Conservation (phyloP, 2,329 filamentous ascomycete genomes). For the Akanthomyces uredinophilus region DNA sequence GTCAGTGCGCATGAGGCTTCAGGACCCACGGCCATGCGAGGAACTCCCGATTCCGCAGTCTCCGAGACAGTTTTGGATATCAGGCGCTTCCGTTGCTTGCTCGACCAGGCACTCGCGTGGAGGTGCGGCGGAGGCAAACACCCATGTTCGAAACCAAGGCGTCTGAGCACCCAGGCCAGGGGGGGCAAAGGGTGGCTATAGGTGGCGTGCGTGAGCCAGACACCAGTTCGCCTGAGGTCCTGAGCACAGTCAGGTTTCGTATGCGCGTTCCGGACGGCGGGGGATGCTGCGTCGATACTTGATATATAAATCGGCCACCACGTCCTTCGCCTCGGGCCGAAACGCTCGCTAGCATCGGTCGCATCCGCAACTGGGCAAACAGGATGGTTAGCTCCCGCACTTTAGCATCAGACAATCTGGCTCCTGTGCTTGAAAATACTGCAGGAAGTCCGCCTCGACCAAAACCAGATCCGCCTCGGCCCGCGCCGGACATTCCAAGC, state of each 20-base stretch:
- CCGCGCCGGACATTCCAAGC: not conserved
- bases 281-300: not conserved
- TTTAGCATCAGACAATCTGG: not conserved
- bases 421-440: not conserved
- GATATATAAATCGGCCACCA: not conserved
- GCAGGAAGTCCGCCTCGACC: not conserved
- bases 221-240: not conserved
- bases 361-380: not conserved
- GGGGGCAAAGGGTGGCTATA: not conserved
- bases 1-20: slow-evolving; percentile 2
- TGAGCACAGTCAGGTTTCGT: slow-evolving; percentile 5
- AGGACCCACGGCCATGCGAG: not conserved
- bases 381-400: not conserved
- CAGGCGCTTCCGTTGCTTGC: not conserved
- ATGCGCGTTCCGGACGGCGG: not conserved
- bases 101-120: not conserved
- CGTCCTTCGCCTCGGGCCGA: not conserved
- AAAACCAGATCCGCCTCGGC: slow-evolving; percentile 8
- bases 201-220: not conserved
- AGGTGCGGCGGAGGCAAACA: not conserved
- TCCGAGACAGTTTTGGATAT: not conserved
- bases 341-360: not conserved
- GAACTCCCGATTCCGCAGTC: not conserved
- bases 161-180: not conserved
- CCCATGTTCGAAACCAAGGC: slow-evolving; percentile 9